These are phyloP conservation scores for Trichoderma orchidacearum DNA, from an alignment of 495 filamentous ascomycete genomes.

Conservation along the genomic window DNA sequence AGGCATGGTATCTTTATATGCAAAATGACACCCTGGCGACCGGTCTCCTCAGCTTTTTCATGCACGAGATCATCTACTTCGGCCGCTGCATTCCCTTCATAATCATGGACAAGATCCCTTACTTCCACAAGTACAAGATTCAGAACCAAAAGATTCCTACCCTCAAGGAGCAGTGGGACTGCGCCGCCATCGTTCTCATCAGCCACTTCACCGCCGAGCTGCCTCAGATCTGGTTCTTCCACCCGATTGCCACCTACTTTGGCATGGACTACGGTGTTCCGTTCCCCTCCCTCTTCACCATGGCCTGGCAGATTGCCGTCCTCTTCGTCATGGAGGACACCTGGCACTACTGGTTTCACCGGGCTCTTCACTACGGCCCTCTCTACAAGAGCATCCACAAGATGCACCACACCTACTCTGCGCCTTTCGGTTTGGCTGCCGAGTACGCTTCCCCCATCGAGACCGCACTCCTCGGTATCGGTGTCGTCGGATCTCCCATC, in stretches of 20 bases:
- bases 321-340: constrained; percentile 96
- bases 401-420: constrained; percentile 96
- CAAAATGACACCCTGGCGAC: constrained; percentile 92
- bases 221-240: constrained; percentile 98
- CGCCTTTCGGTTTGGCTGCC: constrained; percentile 89
- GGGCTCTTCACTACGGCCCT: constrained; percentile 86
- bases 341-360: constrained; percentile 98
- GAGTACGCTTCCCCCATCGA: constrained; percentile 98
- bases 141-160: constrained; percentile 87
- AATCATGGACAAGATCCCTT: constrained; percentile 75
- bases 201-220: constrained; percentile 94
- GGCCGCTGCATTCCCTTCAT: constrained; percentile 88
- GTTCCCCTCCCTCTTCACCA: constrained; percentile 72
- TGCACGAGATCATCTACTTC: constrained; percentile 93
- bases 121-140: constrained; percentile 86
- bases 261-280: constrained; percentile 82
- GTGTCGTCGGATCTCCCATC: constrained; percentile 72
- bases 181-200: constrained; percentile 79
- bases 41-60: constrained; percentile 89
- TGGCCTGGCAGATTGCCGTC: constrained; percentile 81
- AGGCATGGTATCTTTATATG: constrained; percentile 91
- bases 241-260: constrained; percentile 90
- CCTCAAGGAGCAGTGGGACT: constrained; percentile 81
- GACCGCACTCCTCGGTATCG: constrained; percentile 92
- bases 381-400: constrained; percentile 95